Evolutionary conservation across 1,284 basidiomycete species (phyloP).

Genomic region (Sphaerobolus stellatus): DNA sequence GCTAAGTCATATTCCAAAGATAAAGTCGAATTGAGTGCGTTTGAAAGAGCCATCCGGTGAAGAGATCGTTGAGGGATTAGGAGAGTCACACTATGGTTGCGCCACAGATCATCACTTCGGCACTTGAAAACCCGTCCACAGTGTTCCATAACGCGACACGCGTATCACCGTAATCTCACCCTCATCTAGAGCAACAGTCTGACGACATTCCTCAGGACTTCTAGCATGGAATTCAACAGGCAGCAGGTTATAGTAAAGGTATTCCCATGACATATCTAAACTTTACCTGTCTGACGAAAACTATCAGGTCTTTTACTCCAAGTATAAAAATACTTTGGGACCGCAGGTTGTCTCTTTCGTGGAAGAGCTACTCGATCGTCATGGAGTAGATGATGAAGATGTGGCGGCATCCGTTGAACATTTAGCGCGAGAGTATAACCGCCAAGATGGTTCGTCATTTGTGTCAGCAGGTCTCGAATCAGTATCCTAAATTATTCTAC

Average conservation of each 20-base stretch:
- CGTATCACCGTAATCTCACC: too few species aligned
- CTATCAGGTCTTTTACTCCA: slow-evolving; percentile 64
- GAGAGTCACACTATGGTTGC: too few species aligned
- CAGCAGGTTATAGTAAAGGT: slow-evolving; percentile 12
- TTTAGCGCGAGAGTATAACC: slow-evolving; percentile 87
- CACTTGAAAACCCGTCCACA: slow-evolving; percentile 1
- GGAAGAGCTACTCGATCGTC: slow-evolving; percentile 63
- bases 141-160: slow-evolving; percentile 1
- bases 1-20: slow-evolving; percentile 63
- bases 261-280: neutral
- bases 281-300: neutral
- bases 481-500: slow-evolving; percentile 9
- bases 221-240: slow-evolving; percentile 7
- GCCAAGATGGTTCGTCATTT: slow-evolving; percentile 79
- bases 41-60: neutral
- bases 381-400: slow-evolving; percentile 70
- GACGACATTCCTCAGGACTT: neutral
- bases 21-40: neutral
- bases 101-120: too few species aligned
- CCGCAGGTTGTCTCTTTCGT: slow-evolving; percentile 70
- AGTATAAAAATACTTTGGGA: slow-evolving; percentile 80
- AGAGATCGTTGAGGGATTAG: neutral
- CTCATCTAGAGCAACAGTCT: too few species aligned
- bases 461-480: too few species aligned
- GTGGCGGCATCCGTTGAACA: slow-evolving; percentile 79